These are phyloP conservation scores for Hymenoscyphus fructigenus DNA, from an alignment of 2,329 filamentous ascomycete species.

Conservation along the genomic window DNA sequence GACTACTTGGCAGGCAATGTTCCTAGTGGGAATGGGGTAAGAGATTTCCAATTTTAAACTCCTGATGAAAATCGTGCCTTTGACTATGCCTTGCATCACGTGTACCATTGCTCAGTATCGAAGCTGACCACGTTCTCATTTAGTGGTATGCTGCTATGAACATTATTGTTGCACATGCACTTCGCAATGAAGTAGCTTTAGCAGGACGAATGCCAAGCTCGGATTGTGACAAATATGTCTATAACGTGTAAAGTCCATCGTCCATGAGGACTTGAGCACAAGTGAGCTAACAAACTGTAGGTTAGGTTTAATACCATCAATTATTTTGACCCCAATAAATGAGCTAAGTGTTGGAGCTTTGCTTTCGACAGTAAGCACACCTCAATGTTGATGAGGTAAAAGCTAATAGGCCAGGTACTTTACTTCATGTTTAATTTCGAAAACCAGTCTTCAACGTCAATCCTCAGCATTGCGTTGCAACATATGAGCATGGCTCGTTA, in stretches of 20 bases:
- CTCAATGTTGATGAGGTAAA: no score
- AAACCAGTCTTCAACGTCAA: constrained; percentile 12
- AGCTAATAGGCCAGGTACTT: constrained; percentile 9
- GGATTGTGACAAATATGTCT: constrained; percentile 15
- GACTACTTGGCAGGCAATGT: constrained; percentile 13
- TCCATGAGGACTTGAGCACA: no score
- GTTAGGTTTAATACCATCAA: constrained; percentile 16
- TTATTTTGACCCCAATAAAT: constrained; percentile 14
- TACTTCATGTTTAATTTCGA: constrained; percentile 21
- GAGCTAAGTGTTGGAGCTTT: constrained; percentile 16
- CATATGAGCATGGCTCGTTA: constrained; percentile 18
- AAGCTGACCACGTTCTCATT: not conserved
- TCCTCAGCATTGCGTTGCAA: constrained; percentile 17
- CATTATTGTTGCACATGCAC: constrained; percentile 18
- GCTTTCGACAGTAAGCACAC: constrained; percentile 13
- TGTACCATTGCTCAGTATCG: not conserved
- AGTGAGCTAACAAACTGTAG: no score
- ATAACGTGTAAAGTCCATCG: constrained; percentile 10
- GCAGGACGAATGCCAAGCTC: not conserved
- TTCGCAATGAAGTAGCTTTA: not conserved
- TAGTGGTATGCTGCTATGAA: constrained; percentile 20
- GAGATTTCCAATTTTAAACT: not conserved
- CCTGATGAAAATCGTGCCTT: not conserved
- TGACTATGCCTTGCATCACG: not conserved
- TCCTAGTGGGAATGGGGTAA: constrained; percentile 9